Evolutionary conservation across 179 eudicot species (phyloP).

Genomic region (Actinidia chinensis): DNA sequence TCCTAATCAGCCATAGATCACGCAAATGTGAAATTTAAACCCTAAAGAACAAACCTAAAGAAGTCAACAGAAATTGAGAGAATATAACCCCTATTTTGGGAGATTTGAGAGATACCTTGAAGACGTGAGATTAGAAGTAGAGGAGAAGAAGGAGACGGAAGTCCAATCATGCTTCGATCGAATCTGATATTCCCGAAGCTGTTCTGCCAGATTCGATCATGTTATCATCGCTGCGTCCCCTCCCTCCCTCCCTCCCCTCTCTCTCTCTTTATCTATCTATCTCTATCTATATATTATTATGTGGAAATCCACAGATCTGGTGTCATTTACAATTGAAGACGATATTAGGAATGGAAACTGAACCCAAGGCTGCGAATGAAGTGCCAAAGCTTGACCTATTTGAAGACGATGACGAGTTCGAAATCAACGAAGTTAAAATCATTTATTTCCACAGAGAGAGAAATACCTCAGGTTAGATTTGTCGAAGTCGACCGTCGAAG

Average conservation of each 20-base stretch:
- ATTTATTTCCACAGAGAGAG: no score
- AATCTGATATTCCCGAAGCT: constrained; percentile 83
- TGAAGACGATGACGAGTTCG: no score
- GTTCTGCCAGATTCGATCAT: constrained; percentile 88
- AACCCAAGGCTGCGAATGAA: no score
- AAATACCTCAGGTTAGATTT: no score
- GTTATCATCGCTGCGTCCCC: constrained; percentile 57
- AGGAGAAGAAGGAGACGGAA: constrained; percentile 73
- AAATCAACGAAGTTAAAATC: no score
- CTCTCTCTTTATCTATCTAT: not conserved
- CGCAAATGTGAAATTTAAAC: not conserved
- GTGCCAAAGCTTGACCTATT: no score
- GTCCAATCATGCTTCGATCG: constrained; percentile 91
- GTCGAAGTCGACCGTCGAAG: no score
- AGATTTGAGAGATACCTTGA: constrained; percentile 41
- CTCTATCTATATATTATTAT: not conserved
- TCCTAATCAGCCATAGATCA: not conserved
- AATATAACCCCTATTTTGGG: not conserved
- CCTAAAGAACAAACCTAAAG: not conserved
- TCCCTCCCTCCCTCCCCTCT: not conserved
- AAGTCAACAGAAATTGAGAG: not conserved
- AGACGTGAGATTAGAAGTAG: constrained; percentile 56
- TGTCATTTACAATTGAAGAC: constrained; percentile 11
- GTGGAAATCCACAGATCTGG: not conserved
- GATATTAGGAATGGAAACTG: no score